Conservation (phyloP, 495 filamentous ascomycete genomes). For the Aspergillus sclerotiicarbonarius region DNA sequence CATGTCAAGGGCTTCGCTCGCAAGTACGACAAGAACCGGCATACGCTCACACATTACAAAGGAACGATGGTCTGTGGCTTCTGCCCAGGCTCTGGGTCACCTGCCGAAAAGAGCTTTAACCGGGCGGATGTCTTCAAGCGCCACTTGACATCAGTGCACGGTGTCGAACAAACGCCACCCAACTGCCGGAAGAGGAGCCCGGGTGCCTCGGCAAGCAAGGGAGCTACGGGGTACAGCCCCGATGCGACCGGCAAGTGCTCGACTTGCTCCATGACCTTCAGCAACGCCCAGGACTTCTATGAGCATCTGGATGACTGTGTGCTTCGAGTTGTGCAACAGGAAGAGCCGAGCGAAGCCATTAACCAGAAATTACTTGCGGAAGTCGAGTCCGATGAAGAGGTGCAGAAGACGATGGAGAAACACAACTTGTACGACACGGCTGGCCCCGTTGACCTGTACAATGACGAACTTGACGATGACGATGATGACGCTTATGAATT, state of each 20-base stretch:
- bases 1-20: conserved; percentile 93
- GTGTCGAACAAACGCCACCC: conserved; percentile 91
- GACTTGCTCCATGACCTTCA: conserved; percentile 88
- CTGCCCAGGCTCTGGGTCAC: conserved; percentile 87
- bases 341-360: conserved; percentile 93
- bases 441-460: conserved; percentile 44
- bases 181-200: conserved; percentile 89
- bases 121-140: conserved; percentile 98
- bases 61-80: conserved; percentile 99
- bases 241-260: conserved; percentile 93
- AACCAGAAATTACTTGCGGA: conserved; percentile 83
- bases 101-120: conserved; percentile 98
- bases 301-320: conserved; percentile 99
- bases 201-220: conserved; percentile 47
- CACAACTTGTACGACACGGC: conserved; percentile 67
- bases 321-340: conserved; percentile 93
- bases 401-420: conserved; percentile 79
- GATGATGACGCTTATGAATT: conserved; percentile 61
- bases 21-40: conserved; percentile 99
- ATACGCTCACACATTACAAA: conserved; percentile 98
- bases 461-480: conserved; percentile 58
- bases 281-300: conserved; percentile 95
- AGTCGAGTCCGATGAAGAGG: conserved; percentile 77
- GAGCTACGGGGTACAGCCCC: conserved; percentile 58
- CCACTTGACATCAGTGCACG: conserved; percentile 89